phyloP scores from a whole-genome alignment of 2,329 filamentous ascomycete species.

The Penicillium sp. region DNA sequence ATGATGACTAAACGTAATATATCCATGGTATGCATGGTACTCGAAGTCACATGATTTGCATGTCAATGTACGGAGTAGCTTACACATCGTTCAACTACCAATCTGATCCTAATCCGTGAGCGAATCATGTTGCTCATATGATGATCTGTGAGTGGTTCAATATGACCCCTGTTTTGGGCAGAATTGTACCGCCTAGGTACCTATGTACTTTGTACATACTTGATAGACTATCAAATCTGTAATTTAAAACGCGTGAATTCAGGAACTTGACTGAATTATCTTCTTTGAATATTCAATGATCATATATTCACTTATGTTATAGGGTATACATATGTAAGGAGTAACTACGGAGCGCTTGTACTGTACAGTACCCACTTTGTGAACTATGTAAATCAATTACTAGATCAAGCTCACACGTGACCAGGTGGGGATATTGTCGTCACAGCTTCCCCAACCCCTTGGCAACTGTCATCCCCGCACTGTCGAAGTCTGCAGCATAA shows the following conservation, averaged over 20 bases:
- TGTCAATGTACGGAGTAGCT: too few relatives aligned
- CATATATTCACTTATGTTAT: background rate
- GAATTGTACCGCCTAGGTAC: background rate
- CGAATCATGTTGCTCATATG: too few relatives aligned
- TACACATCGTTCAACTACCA: too few relatives aligned
- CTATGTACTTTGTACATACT: background rate
- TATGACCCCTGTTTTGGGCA: background rate
- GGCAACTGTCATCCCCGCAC: constrained; percentile 3
- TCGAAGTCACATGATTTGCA: too few relatives aligned
- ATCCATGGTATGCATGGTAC: too few relatives aligned
- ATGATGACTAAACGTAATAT: too few relatives aligned
- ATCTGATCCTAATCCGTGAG: too few relatives aligned
- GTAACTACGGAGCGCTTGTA: background rate
- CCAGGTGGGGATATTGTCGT: constrained; percentile 3
- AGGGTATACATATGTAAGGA: background rate
- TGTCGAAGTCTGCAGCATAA: constrained; percentile 24
- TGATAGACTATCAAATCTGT: background rate
- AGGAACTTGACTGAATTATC: background rate
- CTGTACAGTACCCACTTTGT: background rate
- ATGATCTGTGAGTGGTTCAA: too few relatives aligned
- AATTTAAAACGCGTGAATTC: background rate
- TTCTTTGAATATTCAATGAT: background rate
- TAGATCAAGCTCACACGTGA: background rate
- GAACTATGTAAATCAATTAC: background rate
- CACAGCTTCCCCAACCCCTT: background rate